A percentile compares a stretch with the other conserved stretches of the same genome.
Conservation (phyloP, 1,284 basidiomycete species). For the Trichosporon sp. region DNA sequence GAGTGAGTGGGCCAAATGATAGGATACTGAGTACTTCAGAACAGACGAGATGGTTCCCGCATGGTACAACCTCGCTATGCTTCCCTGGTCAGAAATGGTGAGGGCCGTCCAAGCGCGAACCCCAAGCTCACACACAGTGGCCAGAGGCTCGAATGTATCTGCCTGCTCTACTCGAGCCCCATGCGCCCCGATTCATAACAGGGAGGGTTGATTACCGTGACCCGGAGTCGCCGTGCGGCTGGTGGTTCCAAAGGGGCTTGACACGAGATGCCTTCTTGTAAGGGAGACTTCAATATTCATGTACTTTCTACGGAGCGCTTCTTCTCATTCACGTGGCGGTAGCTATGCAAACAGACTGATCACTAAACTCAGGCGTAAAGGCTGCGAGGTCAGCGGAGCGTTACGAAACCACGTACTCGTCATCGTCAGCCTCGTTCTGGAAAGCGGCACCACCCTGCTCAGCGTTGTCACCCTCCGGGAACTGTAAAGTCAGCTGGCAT, state of each 20-base stretch:
- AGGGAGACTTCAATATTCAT: slow-evolving; percentile 19
- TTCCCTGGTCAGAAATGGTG: slow-evolving; percentile 41
- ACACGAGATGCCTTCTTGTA: too few species aligned
- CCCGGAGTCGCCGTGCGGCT: not conserved
- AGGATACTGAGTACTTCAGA: slow-evolving; percentile 24
- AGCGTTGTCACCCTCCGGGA: slow-evolving; percentile 74
- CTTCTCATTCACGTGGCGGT: slow-evolving; percentile 5
- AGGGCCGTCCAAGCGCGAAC: not conserved
- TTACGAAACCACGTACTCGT: slow-evolving; percentile 39
- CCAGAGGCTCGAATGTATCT: slow-evolving; percentile 42
- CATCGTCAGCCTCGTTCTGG: slow-evolving; percentile 57
- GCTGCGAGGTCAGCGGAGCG: slow-evolving; percentile 12
- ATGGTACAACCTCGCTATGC: slow-evolving; percentile 36
- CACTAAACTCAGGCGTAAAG: slow-evolving; percentile 30
- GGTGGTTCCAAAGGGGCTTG: not conserved
- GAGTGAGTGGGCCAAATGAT: slow-evolving; percentile 30
- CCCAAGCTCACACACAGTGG: slow-evolving; percentile 37
- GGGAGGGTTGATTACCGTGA: not conserved
- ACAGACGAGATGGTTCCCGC: slow-evolving; percentile 46
- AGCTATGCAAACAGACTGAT: not conserved
- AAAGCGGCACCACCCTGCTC: slow-evolving; percentile 58
- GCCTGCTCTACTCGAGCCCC: slow-evolving; percentile 26
- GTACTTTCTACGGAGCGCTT: slow-evolving; percentile 18
- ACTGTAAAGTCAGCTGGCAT: slow-evolving; percentile 63
- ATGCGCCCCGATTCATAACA: not conserved